Evolutionary conservation across 441 rosid genomes (phyloP), one percentile per base, ranked within the genome.

Genomic region (Pelargonium cotyledonis): DNA sequence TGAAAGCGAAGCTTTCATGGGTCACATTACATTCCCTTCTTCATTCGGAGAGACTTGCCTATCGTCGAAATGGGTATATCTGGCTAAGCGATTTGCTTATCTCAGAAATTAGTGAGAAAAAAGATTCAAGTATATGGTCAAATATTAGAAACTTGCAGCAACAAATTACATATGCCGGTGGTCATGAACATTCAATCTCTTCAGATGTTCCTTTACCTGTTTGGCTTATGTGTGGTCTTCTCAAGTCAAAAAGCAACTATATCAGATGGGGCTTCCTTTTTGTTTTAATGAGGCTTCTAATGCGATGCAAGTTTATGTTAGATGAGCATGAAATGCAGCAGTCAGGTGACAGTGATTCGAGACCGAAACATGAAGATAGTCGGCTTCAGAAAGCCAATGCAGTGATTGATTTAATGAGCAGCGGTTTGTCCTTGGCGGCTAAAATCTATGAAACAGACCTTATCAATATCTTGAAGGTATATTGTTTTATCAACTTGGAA

Each of bases 71-170:
- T 86, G 99, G 97, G 67, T 90, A 88, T 81, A 86, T 85, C 68
- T 92, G 99, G 99, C 80, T 95, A 76, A 91, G 96, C 21, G 96
- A 95, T 83, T 83, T 95, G 82, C 91, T 95, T 73, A 89, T 89
- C 73, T 85, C 88, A 0, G 99, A 95, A 85, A 95, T 95, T 68
- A 88, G 86, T 69, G 90, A 83, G 77, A 89, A 85, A 76, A 85
- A 77, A 69, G 80, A 83, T 74, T 80, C 80, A 38, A 76, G 81
- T 75, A 81, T 92, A 76, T 86, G 86, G 92, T 84, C 83, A 70
- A 92, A 88, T 80, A 86, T 92, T 53, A 83, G 80, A 78, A 82
- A 73, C 67, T 84, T 95, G 85, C 90, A 79, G 79, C 75, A 79
- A 67, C 85, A 85, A 81, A 88, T 95, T 72, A 68, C 92, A 70